These are phyloP conservation scores for Picochlorum costavermella DNA, from an alignment of 139 green algal genomes.

Conservation along the genomic window DNA sequence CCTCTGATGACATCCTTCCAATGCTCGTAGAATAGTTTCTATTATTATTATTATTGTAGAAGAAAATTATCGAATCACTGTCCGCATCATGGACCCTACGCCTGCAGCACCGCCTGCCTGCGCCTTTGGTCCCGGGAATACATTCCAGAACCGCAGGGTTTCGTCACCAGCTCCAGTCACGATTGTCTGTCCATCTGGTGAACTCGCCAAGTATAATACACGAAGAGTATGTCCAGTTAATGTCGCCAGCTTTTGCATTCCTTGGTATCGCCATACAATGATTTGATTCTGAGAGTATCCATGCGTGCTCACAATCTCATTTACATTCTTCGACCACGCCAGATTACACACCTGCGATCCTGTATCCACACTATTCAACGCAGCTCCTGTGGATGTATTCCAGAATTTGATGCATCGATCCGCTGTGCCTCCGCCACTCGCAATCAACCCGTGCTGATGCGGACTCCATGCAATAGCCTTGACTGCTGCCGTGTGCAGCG, in stretches of 20 bases:
- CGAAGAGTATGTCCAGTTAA: constrained; percentile 88
- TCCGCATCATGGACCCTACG: constrained; percentile 49
- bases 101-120: constrained; percentile 25
- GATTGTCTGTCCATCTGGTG: constrained; percentile 94
- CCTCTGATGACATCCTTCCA: constrained; percentile 52
- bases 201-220: constrained; percentile 91
- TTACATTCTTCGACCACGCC: constrained; percentile 90
- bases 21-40: background rate
- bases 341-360: constrained; percentile 94
- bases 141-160: constrained; percentile 92
- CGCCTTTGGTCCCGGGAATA: constrained; percentile 68
- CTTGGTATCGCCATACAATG: constrained; percentile 64
- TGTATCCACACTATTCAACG: constrained; percentile 80
- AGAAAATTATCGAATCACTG: constrained; percentile 49
- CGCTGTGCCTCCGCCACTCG: constrained; percentile 87
- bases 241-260: constrained; percentile 79
- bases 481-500: constrained; percentile 69
- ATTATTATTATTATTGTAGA: background rate
- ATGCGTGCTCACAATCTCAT: constrained; percentile 96
- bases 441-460: constrained; percentile 92
- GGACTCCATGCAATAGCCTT: constrained; percentile 96
- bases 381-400: constrained; percentile 75
- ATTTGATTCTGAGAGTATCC: constrained; percentile 96
- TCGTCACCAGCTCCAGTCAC: constrained; percentile 88
- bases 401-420: constrained; percentile 95